Evolutionary conservation across 192 early-diverging fungal species (phyloP).

Genomic region (Umbelopsis ramanniana): DNA sequence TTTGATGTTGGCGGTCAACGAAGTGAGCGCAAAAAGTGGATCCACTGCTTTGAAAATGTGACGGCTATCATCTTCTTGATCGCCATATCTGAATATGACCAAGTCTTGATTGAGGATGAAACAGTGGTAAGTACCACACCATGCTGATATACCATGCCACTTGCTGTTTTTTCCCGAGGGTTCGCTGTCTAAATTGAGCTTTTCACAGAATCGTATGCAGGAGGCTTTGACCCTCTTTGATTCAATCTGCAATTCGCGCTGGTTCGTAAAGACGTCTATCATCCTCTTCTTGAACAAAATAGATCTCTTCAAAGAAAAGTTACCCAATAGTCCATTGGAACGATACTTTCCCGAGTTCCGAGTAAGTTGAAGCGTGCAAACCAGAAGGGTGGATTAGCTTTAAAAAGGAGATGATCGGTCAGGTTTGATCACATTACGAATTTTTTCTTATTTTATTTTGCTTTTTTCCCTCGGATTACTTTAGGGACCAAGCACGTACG

Average conservation of each 20-base stretch:
- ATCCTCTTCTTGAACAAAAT: slow-evolving; percentile 99
- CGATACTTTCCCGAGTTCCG: slow-evolving; percentile 90
- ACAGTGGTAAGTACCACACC: slow-evolving; percentile 62
- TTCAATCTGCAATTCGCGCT: slow-evolving; percentile 94
- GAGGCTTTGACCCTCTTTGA: slow-evolving; percentile 95
- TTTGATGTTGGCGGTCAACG: slow-evolving; percentile 97
- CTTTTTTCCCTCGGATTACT: background rate
- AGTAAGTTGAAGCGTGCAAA: background rate
- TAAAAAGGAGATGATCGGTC: too few species aligned
- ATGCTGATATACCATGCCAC: too few species aligned
- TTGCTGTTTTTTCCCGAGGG: background rate
- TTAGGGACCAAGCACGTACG: slow-evolving; percentile 57
- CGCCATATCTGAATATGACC: slow-evolving; percentile 94
- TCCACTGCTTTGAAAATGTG: slow-evolving; percentile 97
- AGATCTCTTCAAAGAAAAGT: slow-evolving; percentile 92
- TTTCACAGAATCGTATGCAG: slow-evolving; percentile 83
- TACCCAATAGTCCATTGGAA: slow-evolving; percentile 76
- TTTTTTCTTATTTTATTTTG: background rate
- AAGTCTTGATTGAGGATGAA: slow-evolving; percentile 93
- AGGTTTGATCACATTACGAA: too few species aligned
- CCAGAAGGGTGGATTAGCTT: too few species aligned
- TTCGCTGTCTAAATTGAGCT: too few species aligned
- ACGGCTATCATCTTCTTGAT: slow-evolving; percentile 94
- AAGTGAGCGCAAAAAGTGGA: slow-evolving; percentile 98
- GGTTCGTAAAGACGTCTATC: slow-evolving; percentile 95